Conservation (phyloP, 176 grass and related monocot genomes). For the Cenchrus fungigraminus region DNA sequence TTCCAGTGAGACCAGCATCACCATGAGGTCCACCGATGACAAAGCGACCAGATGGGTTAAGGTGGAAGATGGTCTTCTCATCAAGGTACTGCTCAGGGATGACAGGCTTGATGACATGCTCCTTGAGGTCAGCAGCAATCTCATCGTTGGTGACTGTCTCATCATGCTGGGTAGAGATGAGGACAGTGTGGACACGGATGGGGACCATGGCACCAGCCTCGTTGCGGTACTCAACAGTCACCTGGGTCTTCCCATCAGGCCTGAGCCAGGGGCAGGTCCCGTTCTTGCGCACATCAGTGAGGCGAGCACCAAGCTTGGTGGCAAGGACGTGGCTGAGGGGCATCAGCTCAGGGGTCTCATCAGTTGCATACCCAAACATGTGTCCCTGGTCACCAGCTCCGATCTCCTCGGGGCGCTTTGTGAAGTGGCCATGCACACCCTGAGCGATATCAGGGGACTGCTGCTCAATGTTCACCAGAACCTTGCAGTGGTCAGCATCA, state of each 20-base stretch:
- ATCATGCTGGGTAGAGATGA: conserved; percentile 68
- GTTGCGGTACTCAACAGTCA: conserved; percentile 63
- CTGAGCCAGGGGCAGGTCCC: conserved; percentile 58
- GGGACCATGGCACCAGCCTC: conserved; percentile 56
- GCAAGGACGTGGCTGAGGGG: conserved; percentile 69
- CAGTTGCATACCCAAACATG: conserved; percentile 69
- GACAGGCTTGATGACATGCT: conserved; percentile 66
- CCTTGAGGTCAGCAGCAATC: conserved; percentile 62
- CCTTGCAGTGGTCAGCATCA: conserved; percentile 64
- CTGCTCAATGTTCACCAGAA: conserved; percentile 64
- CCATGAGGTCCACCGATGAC: conserved; percentile 66
- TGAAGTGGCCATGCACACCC: conserved; percentile 63
- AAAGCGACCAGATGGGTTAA: conserved; percentile 64
- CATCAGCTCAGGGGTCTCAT: conserved; percentile 67
- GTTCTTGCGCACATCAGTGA: conserved; percentile 66
- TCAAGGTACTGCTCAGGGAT: conserved; percentile 62
- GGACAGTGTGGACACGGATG: conserved; percentile 53
- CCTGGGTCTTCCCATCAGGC: conserved; percentile 64
- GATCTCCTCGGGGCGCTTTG: conserved; percentile 68
- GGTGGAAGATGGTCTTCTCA: conserved; percentile 66
- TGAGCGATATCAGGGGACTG: conserved; percentile 64
- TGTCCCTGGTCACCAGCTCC: conserved; percentile 66
- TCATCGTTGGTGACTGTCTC: conserved; percentile 68
- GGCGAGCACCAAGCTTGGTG: conserved; percentile 56
- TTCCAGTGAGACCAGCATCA: conserved; percentile 63